Evolutionary conservation across 805 yeast genomes (phyloP), one percentile per base, ranked within the genome.

Genomic region (Ogataea nonfermentans): DNA sequence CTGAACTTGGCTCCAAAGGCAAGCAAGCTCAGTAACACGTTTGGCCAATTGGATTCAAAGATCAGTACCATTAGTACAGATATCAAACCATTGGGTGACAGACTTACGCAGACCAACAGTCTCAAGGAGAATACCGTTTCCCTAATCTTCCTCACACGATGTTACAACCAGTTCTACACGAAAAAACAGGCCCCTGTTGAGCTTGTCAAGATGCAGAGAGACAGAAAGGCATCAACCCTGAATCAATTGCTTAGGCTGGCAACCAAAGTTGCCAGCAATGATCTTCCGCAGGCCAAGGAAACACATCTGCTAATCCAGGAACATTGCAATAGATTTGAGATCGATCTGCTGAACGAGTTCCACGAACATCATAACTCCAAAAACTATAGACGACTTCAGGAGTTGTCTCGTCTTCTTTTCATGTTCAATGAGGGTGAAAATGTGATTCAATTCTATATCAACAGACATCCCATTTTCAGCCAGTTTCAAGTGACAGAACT

Each of bases 381-480:
- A 44, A 82, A 87, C 50, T 74, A 78, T 50, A 67, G 69, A n/a
- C 76, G 76, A 38, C 80, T 93, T 83, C 79, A 76, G 52, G 88
- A 81, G 41, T 74, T 81, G 17, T 87, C 96, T 0, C 78, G 77
- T 35, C 76, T 89, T 12, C 68, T 90, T 35, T 75, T 79, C 37
- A 85, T 80, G 45, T 91, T 81, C 66, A 90, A 91, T 56, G 91
- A 88, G 13, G 96, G 96, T 9, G 71, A 76, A 9, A 80, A 83
- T 43, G 91, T 90, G 7, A 83, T 87, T 7, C 87, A 82, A 56
- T 79, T 82, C 34, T 91, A 86, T 63, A 84, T 90, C 29, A 79
- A 78, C 20, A 88, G 85, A 56, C 87, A 85, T 56, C 84, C 80
- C 34, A 74, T 82, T 43, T 84, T 90, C 59, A 67, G 71, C 12